Evolutionary conservation across 1,284 basidiomycete species (phyloP), one percentile per base, ranked within the genome.

Genomic region (Puccinia sorghi): DNA sequence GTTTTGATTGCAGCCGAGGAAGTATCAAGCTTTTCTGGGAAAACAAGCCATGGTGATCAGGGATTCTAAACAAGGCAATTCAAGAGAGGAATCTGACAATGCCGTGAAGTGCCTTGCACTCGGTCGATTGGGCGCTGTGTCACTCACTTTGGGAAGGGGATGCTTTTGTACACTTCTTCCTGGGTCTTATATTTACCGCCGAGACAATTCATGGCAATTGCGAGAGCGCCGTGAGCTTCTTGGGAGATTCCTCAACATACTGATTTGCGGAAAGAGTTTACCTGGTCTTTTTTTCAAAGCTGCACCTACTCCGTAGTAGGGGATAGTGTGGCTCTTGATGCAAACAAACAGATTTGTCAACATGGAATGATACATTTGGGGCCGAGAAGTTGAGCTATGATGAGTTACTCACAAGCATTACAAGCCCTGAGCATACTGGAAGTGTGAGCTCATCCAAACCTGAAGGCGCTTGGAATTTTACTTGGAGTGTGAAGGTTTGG

Each of bases 361-460:
- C 46, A 46, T 46, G 56, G 11, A 13, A 20, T 64, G 5, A 64
- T 7, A 25, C 46, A 7, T 22, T 56, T 43, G 46, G 32, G 56
- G 41, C 9, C 8, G 37, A 50, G 39, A 46, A 3, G 5, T 64
- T 64, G 7, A 22, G 61, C 20, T 46, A 25, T 22, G 11, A 11
- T 43, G 7, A 6, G 41, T 25, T 5, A 63, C 77, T 64, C 25
- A 79, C 77, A 20, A 79, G 25, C 4, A 27, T 11, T 8, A 79
- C 61, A 61, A 64, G 72, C 17, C 77, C 77, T 11, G 77, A 79
- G 52, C 72, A 79, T 56, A 79, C 59, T 32, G 77, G 77, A 52
- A 79, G 59, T 43, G 43, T 8, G 1, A 61, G 27, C 32, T 50
- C 32, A 57, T 70, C 50, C 8, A 72, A 22, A 56, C 61, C 70